Percentiles rank a stretch among this genome's conserved stretches.
Conservation (phyloP, 768 basidiomycete species). For the Xanthoconium purpureum region DNA sequence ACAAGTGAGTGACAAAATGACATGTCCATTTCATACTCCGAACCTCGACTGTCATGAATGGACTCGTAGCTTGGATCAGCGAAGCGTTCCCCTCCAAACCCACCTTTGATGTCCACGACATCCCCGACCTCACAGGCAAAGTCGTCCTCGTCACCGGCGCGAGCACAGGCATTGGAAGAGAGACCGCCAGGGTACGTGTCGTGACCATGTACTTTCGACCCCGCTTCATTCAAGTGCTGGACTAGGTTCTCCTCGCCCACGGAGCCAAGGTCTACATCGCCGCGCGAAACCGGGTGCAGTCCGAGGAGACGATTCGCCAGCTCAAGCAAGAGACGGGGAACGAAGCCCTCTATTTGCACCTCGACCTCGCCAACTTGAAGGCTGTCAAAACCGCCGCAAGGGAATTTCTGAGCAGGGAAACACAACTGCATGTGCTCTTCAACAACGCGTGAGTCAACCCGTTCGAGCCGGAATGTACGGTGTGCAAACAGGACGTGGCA, state of each 20-base stretch:
- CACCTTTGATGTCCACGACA: constrained; percentile 21
- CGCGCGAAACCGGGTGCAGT: constrained; percentile 23
- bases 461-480: neutral
- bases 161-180: constrained; percentile 30
- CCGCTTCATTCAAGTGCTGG: too few species aligned
- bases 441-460: constrained; percentile 46
- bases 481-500: constrained; percentile 13
- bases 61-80: constrained; percentile 1
- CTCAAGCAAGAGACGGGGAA: constrained; percentile 34
- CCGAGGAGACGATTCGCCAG: constrained; percentile 28
- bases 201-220: neutral
- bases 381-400: constrained; percentile 35
- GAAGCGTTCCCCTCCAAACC: constrained; percentile 23
- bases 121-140: constrained; percentile 33
- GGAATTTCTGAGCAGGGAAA: constrained; percentile 40
- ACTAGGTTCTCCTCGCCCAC: constrained; percentile 25
- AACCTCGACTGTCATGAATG: constrained; percentile 2
- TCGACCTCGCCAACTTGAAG: constrained; percentile 38
- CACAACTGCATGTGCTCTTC: constrained; percentile 44
- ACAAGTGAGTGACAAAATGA: too few species aligned
- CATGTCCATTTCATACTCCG: too few species aligned
- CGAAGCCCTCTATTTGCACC: constrained; percentile 31
- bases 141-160: constrained; percentile 37
- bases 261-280: constrained; percentile 39
- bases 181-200: constrained; percentile 20